Conservation (phyloP, 306 rosid species). For the Lathyrus tuberosus region DNA sequence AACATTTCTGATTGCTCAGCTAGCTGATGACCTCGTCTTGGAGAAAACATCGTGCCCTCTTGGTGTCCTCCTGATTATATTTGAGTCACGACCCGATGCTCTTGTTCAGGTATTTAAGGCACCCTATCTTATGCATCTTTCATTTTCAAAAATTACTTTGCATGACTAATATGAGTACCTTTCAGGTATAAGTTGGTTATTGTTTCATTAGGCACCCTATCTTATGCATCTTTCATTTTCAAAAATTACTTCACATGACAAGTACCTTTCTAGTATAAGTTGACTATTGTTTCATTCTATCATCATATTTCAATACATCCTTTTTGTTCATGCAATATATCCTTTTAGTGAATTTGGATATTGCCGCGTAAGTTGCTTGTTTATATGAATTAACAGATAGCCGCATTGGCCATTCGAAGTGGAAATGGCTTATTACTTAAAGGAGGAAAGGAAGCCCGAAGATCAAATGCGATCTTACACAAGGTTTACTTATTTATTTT, state of each 20-base stretch:
- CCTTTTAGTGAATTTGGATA: conserved; percentile 16
- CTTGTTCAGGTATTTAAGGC: conserved; percentile 75
- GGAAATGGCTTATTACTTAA: conserved; percentile 93
- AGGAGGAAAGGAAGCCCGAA: conserved; percentile 89
- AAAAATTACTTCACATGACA: conserved; percentile 26
- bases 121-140: conserved; percentile 18
- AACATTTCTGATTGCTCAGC: conserved; percentile 53
- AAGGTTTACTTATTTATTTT: conserved; percentile 58
- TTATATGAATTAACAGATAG: conserved; percentile 63
- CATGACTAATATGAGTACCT: conserved; percentile 20
- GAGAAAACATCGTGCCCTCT: conserved; percentile 76
- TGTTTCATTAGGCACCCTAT: conserved; percentile 5
- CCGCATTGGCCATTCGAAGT: conserved; percentile 85
- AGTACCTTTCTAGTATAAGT: conserved; percentile 9
- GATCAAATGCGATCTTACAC: conserved; percentile 77
- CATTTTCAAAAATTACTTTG: conserved; percentile 25
- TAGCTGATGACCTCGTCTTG: conserved; percentile 72
- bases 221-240: conserved; percentile 19
- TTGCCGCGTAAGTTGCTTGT: conserved; percentile 25
- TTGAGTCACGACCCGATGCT: conserved; percentile 97
- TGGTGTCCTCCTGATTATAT: conserved; percentile 82
- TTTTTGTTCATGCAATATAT: conserved; percentile 12
- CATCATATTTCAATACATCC: background rate
- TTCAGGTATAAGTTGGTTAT: conserved; percentile 17
- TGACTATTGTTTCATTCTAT: conserved; percentile 9